These are phyloP conservation scores for Toxicodendron radicans DNA, from an alignment of 345 rosid genomes.

Conservation along the genomic window DNA sequence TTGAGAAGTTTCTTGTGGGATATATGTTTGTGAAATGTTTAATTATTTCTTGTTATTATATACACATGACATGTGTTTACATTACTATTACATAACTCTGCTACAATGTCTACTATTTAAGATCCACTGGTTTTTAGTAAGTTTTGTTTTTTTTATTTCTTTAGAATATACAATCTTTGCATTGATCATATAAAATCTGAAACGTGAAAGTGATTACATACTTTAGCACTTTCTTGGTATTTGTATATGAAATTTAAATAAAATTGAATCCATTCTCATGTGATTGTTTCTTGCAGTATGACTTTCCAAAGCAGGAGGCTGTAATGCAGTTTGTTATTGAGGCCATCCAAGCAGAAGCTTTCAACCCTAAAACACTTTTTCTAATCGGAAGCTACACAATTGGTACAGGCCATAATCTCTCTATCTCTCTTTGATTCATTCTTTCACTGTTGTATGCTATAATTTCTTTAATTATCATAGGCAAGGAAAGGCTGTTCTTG, in stretches of 20 bases:
- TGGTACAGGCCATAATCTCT: slow-evolving; percentile 40
- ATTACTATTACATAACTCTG: background rate
- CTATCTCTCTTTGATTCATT: slow-evolving; percentile 12
- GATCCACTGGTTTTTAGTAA: background rate
- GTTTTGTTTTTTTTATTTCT: background rate
- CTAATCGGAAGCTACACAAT: slow-evolving; percentile 93
- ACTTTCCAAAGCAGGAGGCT: slow-evolving; percentile 93
- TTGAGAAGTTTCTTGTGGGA: background rate
- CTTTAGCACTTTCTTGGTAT: background rate
- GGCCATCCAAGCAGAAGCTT: slow-evolving; percentile 94
- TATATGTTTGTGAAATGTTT: background rate
- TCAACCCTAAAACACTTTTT: slow-evolving; percentile 85
- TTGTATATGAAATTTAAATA: background rate
- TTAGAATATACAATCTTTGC: background rate
- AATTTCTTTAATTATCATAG: slow-evolving; percentile 30
- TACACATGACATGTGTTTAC: too few species aligned
- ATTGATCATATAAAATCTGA: background rate
- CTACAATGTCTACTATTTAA: background rate
- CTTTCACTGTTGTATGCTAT: slow-evolving; percentile 1
- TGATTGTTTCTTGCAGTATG: slow-evolving; percentile 56
- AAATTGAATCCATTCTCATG: slow-evolving; percentile 9
- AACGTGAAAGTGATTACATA: background rate
- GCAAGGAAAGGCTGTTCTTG: slow-evolving; percentile 92
- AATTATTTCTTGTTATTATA: background rate
- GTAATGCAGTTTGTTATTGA: slow-evolving; percentile 92